Base-by-base conservation (phyloP, 371 early-diverging fungal species). In the Mortierella sp. region DNA sequence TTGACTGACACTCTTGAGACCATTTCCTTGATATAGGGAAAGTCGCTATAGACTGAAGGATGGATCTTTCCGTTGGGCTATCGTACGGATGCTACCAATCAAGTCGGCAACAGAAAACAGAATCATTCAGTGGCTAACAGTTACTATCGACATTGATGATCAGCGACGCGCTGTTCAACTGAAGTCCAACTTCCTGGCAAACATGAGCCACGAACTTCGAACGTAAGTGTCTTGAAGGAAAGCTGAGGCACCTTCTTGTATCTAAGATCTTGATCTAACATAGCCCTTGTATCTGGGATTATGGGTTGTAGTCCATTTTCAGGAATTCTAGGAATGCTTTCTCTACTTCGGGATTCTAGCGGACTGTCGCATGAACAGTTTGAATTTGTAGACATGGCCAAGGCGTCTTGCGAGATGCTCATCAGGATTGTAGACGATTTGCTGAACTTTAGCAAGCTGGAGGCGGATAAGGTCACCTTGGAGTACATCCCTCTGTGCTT, bases 381-480 rank as follows among this genome's bases (percentile, higher is more conserved):
- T 37, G 89, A 88, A 48, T 71, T 86, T 57, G 86, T 85, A 41
- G 83, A 80, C 49, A 86, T 85, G 44, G 86, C 88, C 8, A 86
- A 86, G 50, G 85, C 82, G 3, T 84, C 84, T 0, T 87, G 86
- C 46, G 85, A 86, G 64, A 84, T 85, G 60, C 43, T 88, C n/a
- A 69, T 87, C 28, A 81, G 83, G 27, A 85, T 88, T 31, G 88
- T 88, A 60, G 87, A 88, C 53, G 88, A 88, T 60, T 59, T 89
- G 17, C 60, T 89, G 21, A 87, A 89, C 67, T 88, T 88, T 49
- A 86, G 86, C 60, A 89, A 88, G 39, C 63, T 88, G 29, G 86
- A 88, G 67, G 85, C 89, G 0, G 87, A 87, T 25, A 88, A 88
- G 46, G 85, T 88, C 6, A 73, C 81, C 0, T 44, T 88, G 40